Percentiles rank a stretch among this genome's conserved stretches.
Conservation (phyloP, 805 yeast species). For the Peterozyma toletana region DNA sequence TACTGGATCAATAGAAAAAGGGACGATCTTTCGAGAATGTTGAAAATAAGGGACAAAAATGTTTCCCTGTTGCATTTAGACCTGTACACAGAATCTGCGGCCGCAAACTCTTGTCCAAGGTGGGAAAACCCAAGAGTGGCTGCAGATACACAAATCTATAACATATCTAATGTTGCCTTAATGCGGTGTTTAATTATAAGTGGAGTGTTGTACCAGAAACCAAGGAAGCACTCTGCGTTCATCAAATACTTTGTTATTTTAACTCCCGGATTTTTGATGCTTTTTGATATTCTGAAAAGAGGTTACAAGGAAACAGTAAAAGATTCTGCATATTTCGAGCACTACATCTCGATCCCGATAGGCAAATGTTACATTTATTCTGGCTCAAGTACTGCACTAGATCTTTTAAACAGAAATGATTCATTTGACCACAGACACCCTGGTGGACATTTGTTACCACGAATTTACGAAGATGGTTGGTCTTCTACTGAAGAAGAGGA, state of each 20-base stretch:
- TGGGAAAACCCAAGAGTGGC: slow-evolving; percentile 48
- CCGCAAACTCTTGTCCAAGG: slow-evolving; percentile 35
- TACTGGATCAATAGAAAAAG: slow-evolving; percentile 55
- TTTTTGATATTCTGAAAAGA: slow-evolving; percentile 47
- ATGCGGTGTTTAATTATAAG: slow-evolving; percentile 52
- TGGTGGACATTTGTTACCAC: slow-evolving; percentile 54
- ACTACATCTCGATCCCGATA: slow-evolving; percentile 54
- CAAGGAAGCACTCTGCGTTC: slow-evolving; percentile 63
- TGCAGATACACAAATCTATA: slow-evolving; percentile 47
- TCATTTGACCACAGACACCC: slow-evolving; percentile 40
- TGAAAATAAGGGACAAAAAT: slow-evolving; percentile 36
- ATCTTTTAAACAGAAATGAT: slow-evolving; percentile 36
- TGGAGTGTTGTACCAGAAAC: slow-evolving; percentile 66
- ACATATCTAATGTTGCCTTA: slow-evolving; percentile 51
- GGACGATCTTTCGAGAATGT: slow-evolving; percentile 31
- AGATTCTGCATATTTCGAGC: slow-evolving; percentile 39
- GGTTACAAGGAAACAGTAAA: slow-evolving; percentile 36
- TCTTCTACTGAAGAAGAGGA: slow-evolving; percentile 69
- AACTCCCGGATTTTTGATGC: slow-evolving; percentile 60
- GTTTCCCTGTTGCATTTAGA: slow-evolving; percentile 33
- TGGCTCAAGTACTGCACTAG: slow-evolving; percentile 52
- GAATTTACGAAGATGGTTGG: slow-evolving; percentile 81
- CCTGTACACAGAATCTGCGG: slow-evolving; percentile 50
- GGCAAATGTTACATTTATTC: slow-evolving; percentile 69
- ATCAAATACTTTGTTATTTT: slow-evolving; percentile 52